These are phyloP conservation scores for Phytophthora podocarpi DNA, from an alignment of 352 stramenopile genomes.

Conservation along the genomic window DNA sequence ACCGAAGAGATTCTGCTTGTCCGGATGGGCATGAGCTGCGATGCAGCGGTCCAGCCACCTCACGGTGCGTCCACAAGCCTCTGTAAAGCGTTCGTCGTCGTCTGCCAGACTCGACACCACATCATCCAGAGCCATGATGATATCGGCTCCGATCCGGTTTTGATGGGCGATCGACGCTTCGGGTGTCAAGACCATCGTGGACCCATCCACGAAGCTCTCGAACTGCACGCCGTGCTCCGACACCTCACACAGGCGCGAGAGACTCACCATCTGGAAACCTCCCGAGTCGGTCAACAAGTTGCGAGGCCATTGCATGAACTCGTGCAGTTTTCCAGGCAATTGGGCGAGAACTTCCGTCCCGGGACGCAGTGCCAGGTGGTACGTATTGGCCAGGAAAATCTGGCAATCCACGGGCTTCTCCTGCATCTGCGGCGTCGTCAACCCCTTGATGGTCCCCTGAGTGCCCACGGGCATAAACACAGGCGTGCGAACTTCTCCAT, in stretches of 20 bases:
- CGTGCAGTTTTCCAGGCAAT: slow-evolving; percentile 91
- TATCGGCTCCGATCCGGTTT: slow-evolving; percentile 97
- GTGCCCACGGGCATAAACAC: slow-evolving; percentile 98
- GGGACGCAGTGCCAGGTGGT: slow-evolving; percentile 95
- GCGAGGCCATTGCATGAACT: slow-evolving; percentile 95
- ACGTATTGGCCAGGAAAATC: slow-evolving; percentile 98
- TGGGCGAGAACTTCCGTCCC: slow-evolving; percentile 85
- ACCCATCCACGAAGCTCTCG: slow-evolving; percentile 90
- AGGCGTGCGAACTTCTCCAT: slow-evolving; percentile 90
- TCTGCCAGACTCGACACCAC: slow-evolving; percentile 92
- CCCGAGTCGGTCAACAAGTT: slow-evolving; percentile 97
- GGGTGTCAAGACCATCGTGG: slow-evolving; percentile 93
- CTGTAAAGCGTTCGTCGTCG: slow-evolving; percentile 89
- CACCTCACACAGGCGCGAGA: slow-evolving; percentile 95
- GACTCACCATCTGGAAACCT: slow-evolving; percentile 98
- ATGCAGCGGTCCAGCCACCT: slow-evolving; percentile 97
- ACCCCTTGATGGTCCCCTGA: slow-evolving; percentile 95
- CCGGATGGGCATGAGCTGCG: slow-evolving; percentile 79
- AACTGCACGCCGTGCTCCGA: slow-evolving; percentile 82
- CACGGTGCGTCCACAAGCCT: slow-evolving; percentile 93
- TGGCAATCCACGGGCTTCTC: slow-evolving; percentile 70
- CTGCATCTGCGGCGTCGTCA: slow-evolving; percentile 87
- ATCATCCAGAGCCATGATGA: slow-evolving; percentile 99
- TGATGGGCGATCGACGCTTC: slow-evolving; percentile 93
- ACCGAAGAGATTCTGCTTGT: slow-evolving; percentile 96